A percentile compares a stretch with the other conserved stretches of the same genome.
These are phyloP conservation scores for Pyricularia sp. DNA, from an alignment of 2,329 filamentous ascomycete genomes.

Conservation along the genomic window DNA sequence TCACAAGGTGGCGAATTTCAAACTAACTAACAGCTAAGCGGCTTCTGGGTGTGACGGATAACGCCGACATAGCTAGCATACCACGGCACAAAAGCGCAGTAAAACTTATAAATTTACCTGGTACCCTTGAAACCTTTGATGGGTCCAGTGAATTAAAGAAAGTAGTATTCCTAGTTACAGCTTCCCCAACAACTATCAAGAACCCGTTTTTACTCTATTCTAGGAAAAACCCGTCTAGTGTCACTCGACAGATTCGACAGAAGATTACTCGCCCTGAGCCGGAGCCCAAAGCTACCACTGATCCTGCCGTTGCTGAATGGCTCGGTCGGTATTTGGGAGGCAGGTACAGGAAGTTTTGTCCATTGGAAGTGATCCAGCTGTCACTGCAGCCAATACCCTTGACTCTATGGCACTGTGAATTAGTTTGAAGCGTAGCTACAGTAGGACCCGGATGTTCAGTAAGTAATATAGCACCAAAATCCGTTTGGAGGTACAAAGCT, in stretches of 20 bases:
- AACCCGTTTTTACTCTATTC: neutral
- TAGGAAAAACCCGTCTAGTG: neutral
- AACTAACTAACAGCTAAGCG: too few relatives aligned
- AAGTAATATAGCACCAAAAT: neutral
- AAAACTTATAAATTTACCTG: too few relatives aligned
- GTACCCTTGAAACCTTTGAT: neutral
- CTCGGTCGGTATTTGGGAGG: neutral
- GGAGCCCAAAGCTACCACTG: neutral
- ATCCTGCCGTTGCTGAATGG: neutral
- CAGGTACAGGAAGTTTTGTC: neutral
- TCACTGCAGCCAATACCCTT: neutral
- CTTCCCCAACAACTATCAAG: neutral
- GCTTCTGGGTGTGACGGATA: too few relatives aligned
- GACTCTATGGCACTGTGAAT: neutral
- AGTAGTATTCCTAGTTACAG: neutral
- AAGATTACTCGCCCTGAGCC: neutral
- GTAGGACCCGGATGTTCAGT: neutral
- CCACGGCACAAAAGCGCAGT: too few relatives aligned
- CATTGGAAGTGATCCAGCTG: neutral
- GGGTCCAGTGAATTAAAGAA: neutral
- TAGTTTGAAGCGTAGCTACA: neutral
- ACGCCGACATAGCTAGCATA: too few relatives aligned
- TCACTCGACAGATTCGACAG: neutral
- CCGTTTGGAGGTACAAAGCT: neutral
- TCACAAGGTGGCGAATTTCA: too few relatives aligned